These are phyloP conservation scores for Raffaelea deltoideospora DNA, from an alignment of 2,329 filamentous ascomycete species.

Conservation along the genomic window DNA sequence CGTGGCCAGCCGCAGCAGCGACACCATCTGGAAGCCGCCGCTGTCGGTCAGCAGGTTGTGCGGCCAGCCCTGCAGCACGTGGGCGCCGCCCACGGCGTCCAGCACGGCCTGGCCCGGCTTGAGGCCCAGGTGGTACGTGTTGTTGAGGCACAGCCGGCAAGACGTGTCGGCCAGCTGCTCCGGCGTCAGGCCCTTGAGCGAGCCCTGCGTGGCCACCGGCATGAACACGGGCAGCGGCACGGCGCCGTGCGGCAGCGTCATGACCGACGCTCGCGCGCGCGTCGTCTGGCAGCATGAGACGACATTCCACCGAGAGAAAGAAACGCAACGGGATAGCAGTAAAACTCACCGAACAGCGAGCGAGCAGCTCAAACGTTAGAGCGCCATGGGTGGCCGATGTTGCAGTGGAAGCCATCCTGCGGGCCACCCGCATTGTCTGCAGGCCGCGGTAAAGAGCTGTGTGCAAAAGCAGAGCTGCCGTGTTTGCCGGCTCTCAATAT, in stretches of 20 bases:
- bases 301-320: background rate
- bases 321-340: background rate
- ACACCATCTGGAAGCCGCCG: constrained; percentile 94
- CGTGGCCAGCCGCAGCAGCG: constrained; percentile 77
- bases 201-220: constrained; percentile 95
- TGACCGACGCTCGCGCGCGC: constrained; percentile 75
- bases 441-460: too few species aligned
- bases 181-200: constrained; percentile 84
- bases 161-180: constrained; percentile 81
- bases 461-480: too few species aligned
- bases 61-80: constrained; percentile 88
- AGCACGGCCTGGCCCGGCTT: constrained; percentile 88
- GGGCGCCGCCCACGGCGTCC: constrained; percentile 77
- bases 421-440: constrained; percentile 13
- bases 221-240: constrained; percentile 92
- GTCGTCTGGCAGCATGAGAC: constrained; percentile 50
- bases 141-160: constrained; percentile 87
- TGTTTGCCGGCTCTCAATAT: too few species aligned
- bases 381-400: constrained; percentile 14
- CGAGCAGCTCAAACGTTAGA: constrained; percentile 16
- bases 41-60: constrained; percentile 85
- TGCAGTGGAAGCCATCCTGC: constrained; percentile 11
- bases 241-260: constrained; percentile 80
- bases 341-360: constrained; percentile 10
- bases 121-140: constrained; percentile 91